Conservation (phyloP, 371 early-diverging fungal genomes). For the Modicella reniformis region DNA sequence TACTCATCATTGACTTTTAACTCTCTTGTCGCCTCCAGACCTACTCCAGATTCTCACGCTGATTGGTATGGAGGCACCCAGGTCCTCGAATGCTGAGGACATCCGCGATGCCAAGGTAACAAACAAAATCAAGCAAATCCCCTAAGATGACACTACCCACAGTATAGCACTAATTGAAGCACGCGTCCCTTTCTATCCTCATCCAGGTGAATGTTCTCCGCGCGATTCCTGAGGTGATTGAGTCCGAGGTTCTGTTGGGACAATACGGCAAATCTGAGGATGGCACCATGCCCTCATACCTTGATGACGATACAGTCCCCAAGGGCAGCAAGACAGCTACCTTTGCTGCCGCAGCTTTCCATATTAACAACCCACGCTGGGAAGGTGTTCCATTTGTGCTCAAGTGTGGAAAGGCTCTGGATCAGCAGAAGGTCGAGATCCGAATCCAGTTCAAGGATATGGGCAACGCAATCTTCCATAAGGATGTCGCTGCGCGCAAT, state of each 20-base stretch:
- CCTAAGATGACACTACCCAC: too few relatives aligned
- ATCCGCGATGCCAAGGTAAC: conserved; percentile 89
- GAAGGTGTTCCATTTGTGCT: conserved; percentile 91
- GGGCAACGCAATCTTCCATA: conserved; percentile 77
- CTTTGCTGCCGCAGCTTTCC: conserved; percentile 83
- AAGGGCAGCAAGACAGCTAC: conserved; percentile 84
- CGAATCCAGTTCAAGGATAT: conserved; percentile 92
- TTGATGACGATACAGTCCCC: conserved; percentile 92
- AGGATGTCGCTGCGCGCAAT: conserved; percentile 69
- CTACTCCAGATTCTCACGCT: conserved; percentile 91
- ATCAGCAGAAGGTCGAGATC: conserved; percentile 86
- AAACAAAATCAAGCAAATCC: too few relatives aligned
- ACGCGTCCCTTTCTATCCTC: not conserved
- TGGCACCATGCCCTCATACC: conserved; percentile 84
- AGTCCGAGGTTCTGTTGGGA: conserved; percentile 86
- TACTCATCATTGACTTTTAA: too few relatives aligned
- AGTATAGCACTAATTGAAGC: not conserved
- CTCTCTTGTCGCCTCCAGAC: conserved; percentile 65
- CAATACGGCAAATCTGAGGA: conserved; percentile 84
- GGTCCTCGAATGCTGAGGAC: conserved; percentile 86
- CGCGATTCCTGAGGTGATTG: conserved; percentile 77
- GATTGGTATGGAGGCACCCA: conserved; percentile 94
- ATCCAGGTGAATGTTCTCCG: conserved; percentile 84
- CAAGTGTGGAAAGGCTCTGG: conserved; percentile 90
- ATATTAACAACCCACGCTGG: conserved; percentile 91